These are phyloP conservation scores for Malus sieversii DNA, from an alignment of 306 rosid species.

Conservation along the genomic window DNA sequence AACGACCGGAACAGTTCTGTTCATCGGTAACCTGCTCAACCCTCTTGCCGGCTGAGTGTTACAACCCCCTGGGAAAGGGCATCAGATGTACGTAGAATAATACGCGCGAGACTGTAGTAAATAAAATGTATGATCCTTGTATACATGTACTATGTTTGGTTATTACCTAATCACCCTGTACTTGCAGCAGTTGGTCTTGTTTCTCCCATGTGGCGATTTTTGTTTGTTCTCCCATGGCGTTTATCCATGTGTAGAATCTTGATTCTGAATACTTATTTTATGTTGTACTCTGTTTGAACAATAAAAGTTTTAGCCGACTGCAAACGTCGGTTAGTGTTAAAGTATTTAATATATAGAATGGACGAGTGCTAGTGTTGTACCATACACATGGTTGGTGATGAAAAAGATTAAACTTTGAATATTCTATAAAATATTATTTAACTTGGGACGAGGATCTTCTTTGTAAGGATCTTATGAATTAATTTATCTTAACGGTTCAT, in stretches of 20 bases:
- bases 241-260: neutral
- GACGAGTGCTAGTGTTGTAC: no score
- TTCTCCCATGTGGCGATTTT: neutral
- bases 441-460: no score
- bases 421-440: no score
- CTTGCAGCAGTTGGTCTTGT: neutral
- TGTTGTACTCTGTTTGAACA: no score
- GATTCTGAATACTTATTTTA: neutral
- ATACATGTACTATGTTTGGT: neutral
- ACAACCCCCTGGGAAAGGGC: neutral
- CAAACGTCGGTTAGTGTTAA: no score
- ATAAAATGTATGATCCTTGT: neutral
- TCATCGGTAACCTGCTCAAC: conserved; percentile 64
- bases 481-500: no score
- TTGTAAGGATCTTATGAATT: no score
- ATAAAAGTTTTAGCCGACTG: no score
- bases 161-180: neutral
- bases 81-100: neutral
- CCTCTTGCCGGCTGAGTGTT: conserved; percentile 39
- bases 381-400: no score
- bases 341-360: no score
- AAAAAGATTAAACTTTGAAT: no score
- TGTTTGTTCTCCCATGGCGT: neutral
- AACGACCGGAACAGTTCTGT: conserved; percentile 53
- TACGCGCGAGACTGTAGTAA: neutral